Percentiles rank a stretch among this genome's conserved stretches.
phyloP scores from a whole-genome alignment of 2,329 filamentous ascomycete genomes.

The Alternaria atra region DNA sequence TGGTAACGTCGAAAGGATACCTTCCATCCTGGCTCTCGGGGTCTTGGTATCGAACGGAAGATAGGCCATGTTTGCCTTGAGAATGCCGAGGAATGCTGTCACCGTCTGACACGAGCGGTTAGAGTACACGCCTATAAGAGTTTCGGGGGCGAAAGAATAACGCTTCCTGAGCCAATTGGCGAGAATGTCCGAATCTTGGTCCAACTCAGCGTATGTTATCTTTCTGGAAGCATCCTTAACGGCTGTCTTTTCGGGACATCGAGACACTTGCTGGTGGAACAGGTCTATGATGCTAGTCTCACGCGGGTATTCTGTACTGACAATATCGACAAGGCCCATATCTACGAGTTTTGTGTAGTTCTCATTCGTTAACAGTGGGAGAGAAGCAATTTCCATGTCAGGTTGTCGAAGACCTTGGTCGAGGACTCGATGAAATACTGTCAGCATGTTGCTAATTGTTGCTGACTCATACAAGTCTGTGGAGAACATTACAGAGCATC shows the following conservation, averaged over 20 bases:
- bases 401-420: conserved; percentile 10
- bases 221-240: conserved; percentile 14
- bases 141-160: conserved; percentile 5
- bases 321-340: background rate
- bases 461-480: conserved; percentile 8
- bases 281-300: conserved; percentile 11
- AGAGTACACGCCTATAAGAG: conserved; percentile 27
- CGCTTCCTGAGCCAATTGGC: conserved; percentile 4
- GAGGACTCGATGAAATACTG: conserved; percentile 9
- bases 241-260: conserved; percentile 5
- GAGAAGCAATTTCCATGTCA: background rate
- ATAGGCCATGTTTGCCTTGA: conserved; percentile 55
- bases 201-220: conserved; percentile 20
- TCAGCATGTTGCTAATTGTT: conserved; percentile 12
- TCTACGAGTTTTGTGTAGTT: background rate
- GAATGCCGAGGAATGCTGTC: conserved; percentile 51
- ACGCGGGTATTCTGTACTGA: conserved; percentile 6
- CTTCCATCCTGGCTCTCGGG: conserved; percentile 37
- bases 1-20: conserved; percentile 54
- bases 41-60: conserved; percentile 50
- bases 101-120: conserved; percentile 25
- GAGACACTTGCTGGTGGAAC: conserved; percentile 11
- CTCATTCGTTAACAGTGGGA: background rate
- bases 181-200: conserved; percentile 8
- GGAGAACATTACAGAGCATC: background rate